phyloP scores from a whole-genome alignment of 1,139 yeast genomes.

The Fermentozyma sake region DNA sequence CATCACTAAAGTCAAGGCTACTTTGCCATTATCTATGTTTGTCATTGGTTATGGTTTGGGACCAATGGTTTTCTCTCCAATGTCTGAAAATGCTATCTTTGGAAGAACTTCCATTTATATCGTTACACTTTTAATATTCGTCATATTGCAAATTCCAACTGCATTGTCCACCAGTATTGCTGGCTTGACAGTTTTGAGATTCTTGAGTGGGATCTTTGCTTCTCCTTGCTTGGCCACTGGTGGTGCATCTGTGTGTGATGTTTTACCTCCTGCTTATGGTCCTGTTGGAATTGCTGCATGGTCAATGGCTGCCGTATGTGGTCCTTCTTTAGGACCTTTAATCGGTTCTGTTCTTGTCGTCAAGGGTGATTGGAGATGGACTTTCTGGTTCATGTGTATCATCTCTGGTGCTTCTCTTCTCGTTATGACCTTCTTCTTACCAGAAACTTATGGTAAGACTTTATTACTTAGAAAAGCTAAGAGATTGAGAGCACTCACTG shows the following conservation, averaged over 20 bases:
- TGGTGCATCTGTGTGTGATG: conserved; percentile 32
- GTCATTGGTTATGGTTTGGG: conserved; percentile 40
- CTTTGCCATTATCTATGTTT: conserved; percentile 31
- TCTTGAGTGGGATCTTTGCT: conserved; percentile 31
- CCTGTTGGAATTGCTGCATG: conserved; percentile 31
- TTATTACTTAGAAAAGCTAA: conserved; percentile 31
- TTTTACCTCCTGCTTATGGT: conserved; percentile 20
- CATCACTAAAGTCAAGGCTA: conserved; percentile 22
- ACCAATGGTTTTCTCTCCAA: conserved; percentile 34
- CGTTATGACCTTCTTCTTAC: conserved; percentile 23
- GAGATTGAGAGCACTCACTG: conserved; percentile 31
- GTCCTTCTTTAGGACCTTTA: conserved; percentile 35
- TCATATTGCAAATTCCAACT: conserved; percentile 27
- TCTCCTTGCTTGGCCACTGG: conserved; percentile 35
- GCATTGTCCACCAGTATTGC: conserved; percentile 29
- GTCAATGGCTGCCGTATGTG: conserved; percentile 34
- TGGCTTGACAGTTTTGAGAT: conserved; percentile 27
- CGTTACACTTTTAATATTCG: conserved; percentile 23
- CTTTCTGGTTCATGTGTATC: conserved; percentile 36
- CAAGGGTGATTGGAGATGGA: conserved; percentile 33
- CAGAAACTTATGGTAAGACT: conserved; percentile 32
- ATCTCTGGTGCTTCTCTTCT: conserved; percentile 25
- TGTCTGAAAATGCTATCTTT: conserved; percentile 37
- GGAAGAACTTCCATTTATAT: conserved; percentile 48
- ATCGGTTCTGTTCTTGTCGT: conserved; percentile 28